phyloP scores from a whole-genome alignment of 2,329 filamentous ascomycete species.

The Byssoonygena ceratinophila region DNA sequence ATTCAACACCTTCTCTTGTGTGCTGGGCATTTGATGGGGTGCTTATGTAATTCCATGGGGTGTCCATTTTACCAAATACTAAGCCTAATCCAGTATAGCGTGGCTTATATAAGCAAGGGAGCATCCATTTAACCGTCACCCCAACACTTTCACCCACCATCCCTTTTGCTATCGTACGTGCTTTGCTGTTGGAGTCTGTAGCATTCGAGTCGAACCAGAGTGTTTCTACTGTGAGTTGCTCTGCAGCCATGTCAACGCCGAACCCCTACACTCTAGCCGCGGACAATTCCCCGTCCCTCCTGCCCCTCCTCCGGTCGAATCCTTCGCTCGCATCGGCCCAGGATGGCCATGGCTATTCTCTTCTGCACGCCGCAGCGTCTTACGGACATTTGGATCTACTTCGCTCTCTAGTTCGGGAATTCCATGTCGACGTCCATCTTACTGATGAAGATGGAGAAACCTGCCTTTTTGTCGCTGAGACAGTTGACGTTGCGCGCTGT shows the following conservation, averaged over 20 bases:
- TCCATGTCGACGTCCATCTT: constrained; percentile 67
- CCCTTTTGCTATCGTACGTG: too few relatives aligned
- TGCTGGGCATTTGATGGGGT: too few relatives aligned
- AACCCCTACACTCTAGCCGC: constrained; percentile 70
- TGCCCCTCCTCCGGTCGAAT: constrained; percentile 62
- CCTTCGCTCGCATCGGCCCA: constrained; percentile 67
- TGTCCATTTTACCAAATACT: too few relatives aligned
- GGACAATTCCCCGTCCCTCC: constrained; percentile 63
- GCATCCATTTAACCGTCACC: too few relatives aligned
- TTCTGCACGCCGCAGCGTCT: constrained; percentile 84
- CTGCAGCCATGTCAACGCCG: constrained; percentile 29
- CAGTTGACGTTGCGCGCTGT: constrained; percentile 61
- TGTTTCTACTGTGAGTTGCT: constrained; percentile 10
- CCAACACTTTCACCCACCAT: too few relatives aligned
- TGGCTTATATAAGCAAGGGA: too few relatives aligned
- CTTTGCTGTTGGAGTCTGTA: too few relatives aligned
- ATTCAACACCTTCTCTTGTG: too few relatives aligned
- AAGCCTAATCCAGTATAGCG: too few relatives aligned
- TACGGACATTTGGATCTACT: constrained; percentile 81
- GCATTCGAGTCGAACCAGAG: too few relatives aligned
- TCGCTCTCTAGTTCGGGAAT: constrained; percentile 61
- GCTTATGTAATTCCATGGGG: too few relatives aligned
- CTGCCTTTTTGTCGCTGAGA: constrained; percentile 86
- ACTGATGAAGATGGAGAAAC: constrained; percentile 88
- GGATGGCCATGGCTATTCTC: constrained; percentile 87